Base-by-base conservation (phyloP, 2,329 filamentous ascomycete species). In the Trichoderma sp. region DNA sequence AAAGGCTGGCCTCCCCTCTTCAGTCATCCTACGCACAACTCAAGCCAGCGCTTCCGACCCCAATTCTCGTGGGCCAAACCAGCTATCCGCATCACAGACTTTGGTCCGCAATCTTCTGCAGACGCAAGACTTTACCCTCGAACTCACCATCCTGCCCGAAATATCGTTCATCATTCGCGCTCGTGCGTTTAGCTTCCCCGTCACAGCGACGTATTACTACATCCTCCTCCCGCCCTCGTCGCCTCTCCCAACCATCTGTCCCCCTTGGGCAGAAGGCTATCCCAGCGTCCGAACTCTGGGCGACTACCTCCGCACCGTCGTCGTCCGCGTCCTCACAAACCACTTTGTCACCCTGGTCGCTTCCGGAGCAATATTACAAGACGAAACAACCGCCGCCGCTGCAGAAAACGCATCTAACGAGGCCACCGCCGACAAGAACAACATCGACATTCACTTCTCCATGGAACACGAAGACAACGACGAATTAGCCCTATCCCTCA, bases 241-340 rank as follows among this genome's bases (percentile, higher is more conserved):
- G 24, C 79, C 80, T 35, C 80, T 90, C 2, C 81, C 84, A 3
- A 71, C 77, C 5, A 76, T 82, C 18, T 89, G 86, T 76, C 84
- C 87, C 0, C 88, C 88, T 0, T 85, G 85, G 68, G 80, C 81
- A 12, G 85, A 87, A 29, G 82, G 83, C 6, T 90, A 89, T 77
- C 84, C 86, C 0, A 84, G 84, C 76, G 81, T 87, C 18, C 76
- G 79, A 11, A 86, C 87, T 41, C 83, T 89, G 6, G 81, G 83
- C 14, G 84, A 85, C 77, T 89, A 89, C 79, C 78, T 90, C 9
- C 81, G 84, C 74, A 84, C 84, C 21, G 85, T 87, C 14, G 82
- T 85, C 8, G 79, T 83, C 29, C 87, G 85, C 62, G 82, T 83
- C 59, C 81, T 89, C 3, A 81, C 85, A 0, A 80, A 84, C 11